Conservation (phyloP, 1,139 yeast species). For the Candida glucosophila region DNA sequence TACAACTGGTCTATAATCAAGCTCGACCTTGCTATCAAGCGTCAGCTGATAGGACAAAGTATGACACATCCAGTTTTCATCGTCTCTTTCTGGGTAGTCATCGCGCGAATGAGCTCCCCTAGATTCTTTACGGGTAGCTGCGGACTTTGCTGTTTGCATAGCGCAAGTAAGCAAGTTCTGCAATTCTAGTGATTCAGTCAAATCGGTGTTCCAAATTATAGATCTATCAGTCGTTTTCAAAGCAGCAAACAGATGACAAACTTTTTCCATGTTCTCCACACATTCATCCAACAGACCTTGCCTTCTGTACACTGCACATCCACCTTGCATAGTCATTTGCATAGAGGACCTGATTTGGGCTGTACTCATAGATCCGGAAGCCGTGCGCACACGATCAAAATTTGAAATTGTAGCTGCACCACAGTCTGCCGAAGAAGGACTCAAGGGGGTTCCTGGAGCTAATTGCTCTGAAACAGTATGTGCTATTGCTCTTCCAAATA, state of each 20-base stretch:
- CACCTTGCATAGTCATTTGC: constrained; percentile 96
- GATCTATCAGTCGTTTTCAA: constrained; percentile 90
- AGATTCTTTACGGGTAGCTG: constrained; percentile 93
- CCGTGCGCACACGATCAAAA: constrained; percentile 81
- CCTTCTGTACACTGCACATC: constrained; percentile 93
- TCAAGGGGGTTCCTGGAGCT: constrained; percentile 84
- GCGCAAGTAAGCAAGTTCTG: constrained; percentile 97
- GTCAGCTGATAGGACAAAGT: constrained; percentile 82
- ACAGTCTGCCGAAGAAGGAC: constrained; percentile 66
- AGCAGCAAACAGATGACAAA: constrained; percentile 59
- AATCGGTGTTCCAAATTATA: constrained; percentile 97
- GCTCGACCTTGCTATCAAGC: constrained; percentile 61
- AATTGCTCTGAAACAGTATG: constrained; percentile 81
- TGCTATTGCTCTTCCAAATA: constrained; percentile 96
- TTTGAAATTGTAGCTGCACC: constrained; percentile 88
- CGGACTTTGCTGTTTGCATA: constrained; percentile 88
- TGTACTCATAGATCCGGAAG: constrained; percentile 72
- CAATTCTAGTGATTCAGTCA: constrained; percentile 92
- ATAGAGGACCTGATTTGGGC: constrained; percentile 84
- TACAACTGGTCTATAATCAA: constrained; percentile 84
- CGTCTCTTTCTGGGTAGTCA: constrained; percentile 94
- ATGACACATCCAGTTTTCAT: constrained; percentile 96
- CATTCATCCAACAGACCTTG: constrained; percentile 90
- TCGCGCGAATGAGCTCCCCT: constrained; percentile 99
- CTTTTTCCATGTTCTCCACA: constrained; percentile 67